These are phyloP conservation scores for Plasmodium ovale DNA, from an alignment of 169 alveolate genomes.

Conservation along the genomic window DNA sequence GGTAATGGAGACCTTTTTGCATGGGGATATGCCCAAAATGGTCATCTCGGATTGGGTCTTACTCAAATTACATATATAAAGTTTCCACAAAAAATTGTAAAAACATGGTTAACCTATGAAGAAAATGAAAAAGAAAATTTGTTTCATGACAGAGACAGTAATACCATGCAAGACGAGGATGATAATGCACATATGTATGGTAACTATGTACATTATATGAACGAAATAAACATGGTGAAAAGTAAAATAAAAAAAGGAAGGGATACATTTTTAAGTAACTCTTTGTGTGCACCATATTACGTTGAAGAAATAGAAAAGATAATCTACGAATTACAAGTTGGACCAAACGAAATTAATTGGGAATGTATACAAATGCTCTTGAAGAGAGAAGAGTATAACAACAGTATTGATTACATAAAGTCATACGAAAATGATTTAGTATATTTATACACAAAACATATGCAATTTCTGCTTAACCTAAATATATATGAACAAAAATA, in stretches of 20 bases:
- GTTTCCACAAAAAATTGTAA: constrained; percentile 79
- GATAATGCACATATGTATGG: constrained; percentile 15
- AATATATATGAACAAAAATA: constrained; percentile 42
- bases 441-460: constrained; percentile 78
- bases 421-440: constrained; percentile 82
- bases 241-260: not conserved
- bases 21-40: constrained; percentile 82
- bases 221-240: constrained; percentile 20
- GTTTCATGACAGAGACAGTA: constrained; percentile 1
- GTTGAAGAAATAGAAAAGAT: constrained; percentile 55
- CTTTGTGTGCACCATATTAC: constrained; percentile 25
- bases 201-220: not conserved
- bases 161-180: constrained; percentile 55
- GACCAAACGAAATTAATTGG: constrained; percentile 79
- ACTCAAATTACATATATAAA: constrained; percentile 71
- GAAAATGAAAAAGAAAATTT: not conserved
- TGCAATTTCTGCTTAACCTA: constrained; percentile 78
- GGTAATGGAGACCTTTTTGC: constrained; percentile 79
- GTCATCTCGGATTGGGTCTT: constrained; percentile 81
- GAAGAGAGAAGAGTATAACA: constrained; percentile 80
- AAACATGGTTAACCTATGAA: constrained; percentile 37
- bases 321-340: constrained; percentile 33
- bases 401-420: constrained; percentile 77
- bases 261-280: constrained; percentile 30
- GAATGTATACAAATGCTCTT: constrained; percentile 77